Evolutionary conservation across 2,329 filamentous ascomycete genomes (phyloP).

Genomic region (Ophiosphaerella narmari): DNA sequence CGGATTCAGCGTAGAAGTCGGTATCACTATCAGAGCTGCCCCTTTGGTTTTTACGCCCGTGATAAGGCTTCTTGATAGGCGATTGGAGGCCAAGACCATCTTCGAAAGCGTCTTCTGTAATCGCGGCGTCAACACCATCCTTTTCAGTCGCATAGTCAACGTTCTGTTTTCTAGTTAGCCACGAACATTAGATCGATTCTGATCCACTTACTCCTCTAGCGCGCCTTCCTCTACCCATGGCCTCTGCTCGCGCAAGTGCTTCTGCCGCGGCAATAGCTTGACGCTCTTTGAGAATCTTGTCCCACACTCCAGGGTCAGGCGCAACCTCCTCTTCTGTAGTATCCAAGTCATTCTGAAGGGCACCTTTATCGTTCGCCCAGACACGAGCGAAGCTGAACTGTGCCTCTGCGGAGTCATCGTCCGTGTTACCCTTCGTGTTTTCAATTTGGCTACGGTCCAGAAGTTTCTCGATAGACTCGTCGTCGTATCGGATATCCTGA

Average conservation of each 20-base stretch:
- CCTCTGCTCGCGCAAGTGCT: slow-evolving; percentile 68
- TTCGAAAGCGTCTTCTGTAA: slow-evolving; percentile 22
- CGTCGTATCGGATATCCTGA: slow-evolving; percentile 79
- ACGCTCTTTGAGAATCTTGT: slow-evolving; percentile 82
- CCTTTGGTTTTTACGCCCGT: slow-evolving; percentile 34
- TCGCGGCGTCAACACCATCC: slow-evolving; percentile 16
- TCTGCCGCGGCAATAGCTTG: slow-evolving; percentile 78
- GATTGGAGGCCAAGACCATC: slow-evolving; percentile 22
- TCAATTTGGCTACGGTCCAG: slow-evolving; percentile 86
- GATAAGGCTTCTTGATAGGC: slow-evolving; percentile 35
- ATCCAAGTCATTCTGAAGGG: slow-evolving; percentile 67
- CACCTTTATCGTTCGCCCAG: slow-evolving; percentile 81
- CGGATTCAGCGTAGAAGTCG: slow-evolving; percentile 52
- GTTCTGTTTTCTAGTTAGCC: slow-evolving; percentile 27
- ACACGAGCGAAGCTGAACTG: slow-evolving; percentile 90
- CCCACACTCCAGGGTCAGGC: slow-evolving; percentile 78
- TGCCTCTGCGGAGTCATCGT: slow-evolving; percentile 70
- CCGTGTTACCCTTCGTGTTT: slow-evolving; percentile 64
- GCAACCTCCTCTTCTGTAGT: slow-evolving; percentile 58
- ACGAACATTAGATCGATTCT: background rate
- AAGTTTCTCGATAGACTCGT: slow-evolving; percentile 80
- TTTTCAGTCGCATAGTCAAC: slow-evolving; percentile 55
- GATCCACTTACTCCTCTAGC: slow-evolving; percentile 61
- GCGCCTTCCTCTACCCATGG: slow-evolving; percentile 84
- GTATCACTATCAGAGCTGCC: slow-evolving; percentile 53